Base-by-base conservation (phyloP, 805 yeast genomes). In the Kodamaea hsintzibuensis region DNA sequence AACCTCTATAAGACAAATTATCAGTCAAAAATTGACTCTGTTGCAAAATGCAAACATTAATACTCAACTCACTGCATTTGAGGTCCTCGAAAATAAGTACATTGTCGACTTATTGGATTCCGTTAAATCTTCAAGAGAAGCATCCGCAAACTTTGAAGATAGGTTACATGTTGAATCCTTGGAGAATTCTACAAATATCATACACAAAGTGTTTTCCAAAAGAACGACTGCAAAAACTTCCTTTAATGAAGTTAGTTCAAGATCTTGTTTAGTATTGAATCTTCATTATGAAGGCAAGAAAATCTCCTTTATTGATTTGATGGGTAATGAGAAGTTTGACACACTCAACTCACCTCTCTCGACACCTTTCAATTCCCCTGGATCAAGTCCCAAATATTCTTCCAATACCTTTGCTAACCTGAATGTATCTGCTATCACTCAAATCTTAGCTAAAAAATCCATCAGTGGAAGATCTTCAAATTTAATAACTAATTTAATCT, bases 301-400 rank as follows among this genome's bases (percentile, higher is more conserved):
- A 46, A 54, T 57, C 8, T 63, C 71, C 2, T 61, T 63, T 39
- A 60, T 70, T 42, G 73, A 71, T 38, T 50, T 69, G 43, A 63
- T 65, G 68, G 74, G 72, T 2, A 64, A 64, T 53, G 74, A 70
- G 52, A 64, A 61, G 50, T 65, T 56, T 25, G 62, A 62, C 40
- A 9, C 50, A 16, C 44, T 40, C 25, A 40, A 40, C 25, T 27
- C 47, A 13, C 49, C 53, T 2, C 46, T 25, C 10, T 12, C 45
- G 9, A 17, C 49, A 7, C 42, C 46, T n/a, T 10, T 38, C n/a
- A 8, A 13, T 22, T 22, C 47, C 16, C 44, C 49, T 16, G 25
- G 46, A 3, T 39, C 47, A 13, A 40, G 44, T 13, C 22, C 50
- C 56, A 8, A 35, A 12, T 40, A 40, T 25, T 17, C 54, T 13